Evolutionary conservation across 2,329 filamentous ascomycete genomes (phyloP), one percentile per base, ranked within the genome.

Genomic region (Cytospora piceae): DNA sequence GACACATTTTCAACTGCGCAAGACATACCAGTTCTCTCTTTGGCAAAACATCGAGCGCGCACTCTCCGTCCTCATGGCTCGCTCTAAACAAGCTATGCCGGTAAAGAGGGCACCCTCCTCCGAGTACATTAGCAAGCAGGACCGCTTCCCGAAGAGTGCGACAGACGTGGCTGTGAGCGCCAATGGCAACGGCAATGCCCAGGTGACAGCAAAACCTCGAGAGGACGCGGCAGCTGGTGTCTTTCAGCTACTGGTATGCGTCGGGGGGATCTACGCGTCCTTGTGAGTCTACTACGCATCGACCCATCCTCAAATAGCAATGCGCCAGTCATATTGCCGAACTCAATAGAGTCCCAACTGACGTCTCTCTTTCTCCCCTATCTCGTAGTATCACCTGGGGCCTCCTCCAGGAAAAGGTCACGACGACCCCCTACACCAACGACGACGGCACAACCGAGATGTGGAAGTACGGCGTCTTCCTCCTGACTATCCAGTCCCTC

Each of bases 341-440:
- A 5, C 3, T 29, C 27, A n/a, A n/a, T 34, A 34, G 32, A 32
- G 24, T 22, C 5, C 22, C 27, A 58, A 20, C 54, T 69, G 64
- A 62, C 20, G 27, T 32, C 34, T 53, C 15, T 24, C 52, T 42
- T 61, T 29, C 17, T 37, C 32, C 32, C 56, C 34, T 68, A 29
- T 34, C 15, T 8, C n/a, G n/a, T 22, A 93, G 94, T 80, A 82
- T 99, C 61, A 96, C 94, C 39, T 99, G 95, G 95, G 95, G 92
- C 29, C 89, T 96, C 70, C 90, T 99, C 68, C 95, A 99, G 83
- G 95, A 99, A 79, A 93, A 95, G 73, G 92, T 99, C 74, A 98
- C 95, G 32, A 99, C 95, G 17, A 98, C 93, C 14, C 85, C 88
- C 9, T 95, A 98, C 78, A 90, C 90, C 66, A 80, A 89, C 15